Evolutionary conservation across 768 basidiomycete genomes (phyloP).

Genomic region (Tricholoma bakamatsutake): DNA sequence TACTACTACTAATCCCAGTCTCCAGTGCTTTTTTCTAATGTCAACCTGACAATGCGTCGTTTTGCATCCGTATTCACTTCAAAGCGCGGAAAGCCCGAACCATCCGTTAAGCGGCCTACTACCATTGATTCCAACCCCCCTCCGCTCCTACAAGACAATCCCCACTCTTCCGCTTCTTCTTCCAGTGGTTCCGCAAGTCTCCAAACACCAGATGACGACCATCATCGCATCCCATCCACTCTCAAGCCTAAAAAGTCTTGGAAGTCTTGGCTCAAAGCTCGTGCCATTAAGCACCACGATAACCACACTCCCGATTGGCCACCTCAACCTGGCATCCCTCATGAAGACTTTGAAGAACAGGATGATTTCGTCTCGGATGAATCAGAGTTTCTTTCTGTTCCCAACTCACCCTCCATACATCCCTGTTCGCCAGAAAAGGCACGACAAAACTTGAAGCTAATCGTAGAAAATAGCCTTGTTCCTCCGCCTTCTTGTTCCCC

Average conservation of each 20-base stretch:
- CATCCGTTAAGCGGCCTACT: slow-evolving; percentile 1
- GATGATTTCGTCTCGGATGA: slow-evolving; percentile 14
- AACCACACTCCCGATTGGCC: slow-evolving; percentile 26
- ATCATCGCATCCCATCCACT: slow-evolving; percentile 16
- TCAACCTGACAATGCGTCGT: slow-evolving; percentile 47
- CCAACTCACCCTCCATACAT: slow-evolving; percentile 12
- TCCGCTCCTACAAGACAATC: slow-evolving; percentile 23
- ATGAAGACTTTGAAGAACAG: slow-evolving; percentile 12
- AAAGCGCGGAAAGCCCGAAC: slow-evolving; percentile 36
- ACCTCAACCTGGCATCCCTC: slow-evolving; percentile 12
- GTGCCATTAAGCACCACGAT: slow-evolving; percentile 14
- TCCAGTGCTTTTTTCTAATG: slow-evolving; percentile 2
- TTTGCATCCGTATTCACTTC: slow-evolving; percentile 52
- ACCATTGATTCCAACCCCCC: slow-evolving; percentile 8
- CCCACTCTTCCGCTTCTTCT: slow-evolving; percentile 51
- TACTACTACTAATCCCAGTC: not conserved
- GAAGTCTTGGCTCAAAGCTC: slow-evolving; percentile 44
- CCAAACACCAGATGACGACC: slow-evolving; percentile 59
- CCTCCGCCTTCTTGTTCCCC: slow-evolving; percentile 42
- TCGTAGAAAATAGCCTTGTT: slow-evolving; percentile 43
- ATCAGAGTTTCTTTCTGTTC: slow-evolving; percentile 1
- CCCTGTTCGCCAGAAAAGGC: slow-evolving; percentile 24
- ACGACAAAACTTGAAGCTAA: slow-evolving; percentile 32
- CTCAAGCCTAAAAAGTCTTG: slow-evolving; percentile 41
- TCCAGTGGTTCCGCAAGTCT: slow-evolving; percentile 56